These are phyloP conservation scores for Prosopis cineraria DNA, from an alignment of 306 rosid genomes.

Conservation along the genomic window DNA sequence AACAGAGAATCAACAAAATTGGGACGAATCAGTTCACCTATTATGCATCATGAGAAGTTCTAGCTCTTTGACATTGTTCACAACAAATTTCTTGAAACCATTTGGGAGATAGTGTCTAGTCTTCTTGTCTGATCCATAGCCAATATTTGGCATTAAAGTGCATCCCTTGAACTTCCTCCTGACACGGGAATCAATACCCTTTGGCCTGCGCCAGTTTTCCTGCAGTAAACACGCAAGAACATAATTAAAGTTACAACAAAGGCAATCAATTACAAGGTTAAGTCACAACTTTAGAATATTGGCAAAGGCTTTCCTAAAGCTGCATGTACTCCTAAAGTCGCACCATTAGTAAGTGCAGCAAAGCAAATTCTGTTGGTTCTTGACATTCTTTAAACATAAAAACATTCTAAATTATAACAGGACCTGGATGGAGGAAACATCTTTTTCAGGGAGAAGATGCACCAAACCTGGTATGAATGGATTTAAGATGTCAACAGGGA, in stretches of 20 bases:
- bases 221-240: slow-evolving; percentile 1
- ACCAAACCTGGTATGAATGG: not conserved
- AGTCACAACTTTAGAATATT: slow-evolving; percentile 13
- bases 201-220: slow-evolving; percentile 80
- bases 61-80: slow-evolving; percentile 67
- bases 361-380: not conserved
- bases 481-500: slow-evolving; percentile 59
- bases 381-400: not conserved
- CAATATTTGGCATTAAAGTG: slow-evolving; percentile 79
- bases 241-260: not conserved
- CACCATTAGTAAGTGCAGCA: not conserved
- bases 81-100: slow-evolving; percentile 83
- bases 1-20: not conserved
- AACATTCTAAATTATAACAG: not conserved
- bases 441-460: not conserved
- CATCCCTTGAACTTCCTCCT: slow-evolving; percentile 84
- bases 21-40: slow-evolving; percentile 41
- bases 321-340: not conserved
- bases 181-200: slow-evolving; percentile 89
- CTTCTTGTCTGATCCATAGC: slow-evolving; percentile 84
- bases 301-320: not conserved
- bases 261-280: not conserved
- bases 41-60: slow-evolving; percentile 83
- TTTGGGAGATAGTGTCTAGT: slow-evolving; percentile 81
- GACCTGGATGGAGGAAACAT: not conserved